Conservation (phyloP, 2,329 filamentous ascomycete species). For the Claviceps arundinis region DNA sequence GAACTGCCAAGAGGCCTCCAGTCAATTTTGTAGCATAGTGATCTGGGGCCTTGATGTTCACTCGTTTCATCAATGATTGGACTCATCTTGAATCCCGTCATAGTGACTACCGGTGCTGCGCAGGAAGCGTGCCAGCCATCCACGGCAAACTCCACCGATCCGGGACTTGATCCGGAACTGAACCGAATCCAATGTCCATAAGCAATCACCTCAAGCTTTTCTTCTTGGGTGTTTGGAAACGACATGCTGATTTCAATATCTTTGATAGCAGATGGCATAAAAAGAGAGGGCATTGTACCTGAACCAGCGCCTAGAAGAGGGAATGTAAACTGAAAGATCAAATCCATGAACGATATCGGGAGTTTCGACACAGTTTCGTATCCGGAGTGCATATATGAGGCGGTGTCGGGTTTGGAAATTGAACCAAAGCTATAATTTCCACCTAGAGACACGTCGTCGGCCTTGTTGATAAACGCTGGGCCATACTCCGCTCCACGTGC, state of each 20-base stretch:
- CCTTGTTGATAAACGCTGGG: slow-evolving; percentile 11
- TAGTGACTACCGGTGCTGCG: slow-evolving; percentile 19
- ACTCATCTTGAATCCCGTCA: slow-evolving; percentile 25
- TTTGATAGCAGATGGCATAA: slow-evolving; percentile 23
- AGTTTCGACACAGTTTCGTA: slow-evolving; percentile 29
- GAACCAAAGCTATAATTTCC: slow-evolving; percentile 12
- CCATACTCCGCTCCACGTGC: slow-evolving; percentile 14
- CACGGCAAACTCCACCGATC: slow-evolving; percentile 20
- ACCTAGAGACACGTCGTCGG: slow-evolving; percentile 11
- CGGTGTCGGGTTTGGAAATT: slow-evolving; percentile 25
- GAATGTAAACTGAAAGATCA: slow-evolving; percentile 27
- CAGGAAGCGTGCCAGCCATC: slow-evolving; percentile 18
- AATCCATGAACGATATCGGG: slow-evolving; percentile 33
- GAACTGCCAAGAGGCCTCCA: slow-evolving; percentile 24
- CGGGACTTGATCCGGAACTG: slow-evolving; percentile 12
- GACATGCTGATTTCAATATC: slow-evolving; percentile 15
- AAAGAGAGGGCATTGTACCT: slow-evolving; percentile 18
- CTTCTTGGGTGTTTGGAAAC: slow-evolving; percentile 14
- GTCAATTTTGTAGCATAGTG: slow-evolving; percentile 30
- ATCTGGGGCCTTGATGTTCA: slow-evolving; percentile 10
- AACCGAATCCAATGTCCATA: slow-evolving; percentile 12
- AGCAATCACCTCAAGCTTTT: slow-evolving; percentile 16
- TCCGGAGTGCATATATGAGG: slow-evolving; percentile 28
- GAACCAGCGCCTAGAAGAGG: slow-evolving; percentile 23
- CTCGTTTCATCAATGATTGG: slow-evolving; percentile 23